Evolutionary conservation across 2,329 filamentous ascomycete genomes (phyloP).

Genomic region (Leptoxyphium fumago): DNA sequence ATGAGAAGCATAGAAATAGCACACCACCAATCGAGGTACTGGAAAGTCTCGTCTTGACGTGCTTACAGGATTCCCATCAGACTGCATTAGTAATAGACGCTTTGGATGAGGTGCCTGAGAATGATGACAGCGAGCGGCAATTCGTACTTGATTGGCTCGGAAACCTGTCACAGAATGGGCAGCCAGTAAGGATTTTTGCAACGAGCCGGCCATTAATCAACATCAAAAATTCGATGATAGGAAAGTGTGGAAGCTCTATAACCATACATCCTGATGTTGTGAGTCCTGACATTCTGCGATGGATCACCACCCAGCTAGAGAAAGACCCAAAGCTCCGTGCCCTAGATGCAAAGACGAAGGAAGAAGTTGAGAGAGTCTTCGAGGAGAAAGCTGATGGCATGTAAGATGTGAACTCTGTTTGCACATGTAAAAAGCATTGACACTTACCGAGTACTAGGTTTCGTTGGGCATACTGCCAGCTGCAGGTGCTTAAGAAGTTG

Average conservation of each 20-base stretch:
- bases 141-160: slow-evolving; percentile 21
- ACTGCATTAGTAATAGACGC: slow-evolving; percentile 30
- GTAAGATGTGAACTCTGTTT: neutral
- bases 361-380: neutral
- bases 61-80: slow-evolving; percentile 14
- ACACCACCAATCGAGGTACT: slow-evolving; percentile 11
- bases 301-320: neutral
- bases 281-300: neutral
- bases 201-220: slow-evolving; percentile 18
- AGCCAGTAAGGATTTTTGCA: slow-evolving; percentile 30
- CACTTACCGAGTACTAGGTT: neutral
- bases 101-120: slow-evolving; percentile 31
- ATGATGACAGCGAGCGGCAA: slow-evolving; percentile 24
- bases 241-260: neutral
- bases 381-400: neutral
- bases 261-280: neutral
- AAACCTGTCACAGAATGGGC: slow-evolving; percentile 15
- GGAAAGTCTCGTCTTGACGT: slow-evolving; percentile 14
- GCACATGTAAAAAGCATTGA: neutral
- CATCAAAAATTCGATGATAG: slow-evolving; percentile 22
- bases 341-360: neutral
- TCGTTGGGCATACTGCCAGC: neutral
- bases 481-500: neutral
- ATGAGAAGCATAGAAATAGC: neutral
- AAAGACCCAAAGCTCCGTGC: neutral